Conservation (phyloP, 192 early-diverging fungal genomes). For the Coemansia sp. region DNA sequence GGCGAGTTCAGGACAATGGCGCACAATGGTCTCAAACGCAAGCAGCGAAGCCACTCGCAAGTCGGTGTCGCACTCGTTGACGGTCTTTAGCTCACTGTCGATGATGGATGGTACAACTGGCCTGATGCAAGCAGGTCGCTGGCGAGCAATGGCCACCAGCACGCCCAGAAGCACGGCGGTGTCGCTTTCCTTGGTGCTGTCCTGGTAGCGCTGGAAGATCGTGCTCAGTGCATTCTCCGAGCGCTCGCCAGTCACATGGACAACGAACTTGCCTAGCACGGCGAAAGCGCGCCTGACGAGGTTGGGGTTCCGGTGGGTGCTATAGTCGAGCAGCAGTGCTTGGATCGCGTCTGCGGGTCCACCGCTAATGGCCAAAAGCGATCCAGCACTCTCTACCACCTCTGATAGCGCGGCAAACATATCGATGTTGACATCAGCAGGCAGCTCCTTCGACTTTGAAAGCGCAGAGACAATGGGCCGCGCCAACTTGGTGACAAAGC, state of each 20-base stretch:
- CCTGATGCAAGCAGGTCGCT: constrained; percentile 30
- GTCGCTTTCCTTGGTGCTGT: constrained; percentile 20
- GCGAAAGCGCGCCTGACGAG: constrained; percentile 39
- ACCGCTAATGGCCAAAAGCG: constrained; percentile 21
- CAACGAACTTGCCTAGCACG: constrained; percentile 42
- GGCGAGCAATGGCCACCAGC: constrained; percentile 44
- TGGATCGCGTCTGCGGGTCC: constrained; percentile 20
- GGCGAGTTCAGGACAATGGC: constrained; percentile 15
- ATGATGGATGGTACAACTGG: constrained; percentile 19
- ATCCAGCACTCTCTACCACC: constrained; percentile 26
- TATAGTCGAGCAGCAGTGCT: constrained; percentile 23
- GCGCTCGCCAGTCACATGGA: constrained; percentile 30
- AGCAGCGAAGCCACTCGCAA: constrained; percentile 30
- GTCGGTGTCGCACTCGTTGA: constrained; percentile 34
- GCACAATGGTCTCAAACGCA: constrained; percentile 40
- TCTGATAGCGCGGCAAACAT: constrained; percentile 33
- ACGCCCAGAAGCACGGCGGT: constrained; percentile 36
- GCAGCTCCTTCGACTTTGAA: constrained; percentile 1
- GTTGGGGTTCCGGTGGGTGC: constrained; percentile 19
- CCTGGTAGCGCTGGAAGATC: constrained; percentile 40
- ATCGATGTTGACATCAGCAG: constrained; percentile 32
- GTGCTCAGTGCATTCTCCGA: constrained; percentile 32
- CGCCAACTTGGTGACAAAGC: constrained; percentile 26
- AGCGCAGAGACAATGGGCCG: constrained; percentile 27
- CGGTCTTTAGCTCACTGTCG: constrained; percentile 20